These are phyloP conservation scores for Dioscorea cayenensis DNA, from an alignment of 116 monocot genomes.

Conservation along the genomic window DNA sequence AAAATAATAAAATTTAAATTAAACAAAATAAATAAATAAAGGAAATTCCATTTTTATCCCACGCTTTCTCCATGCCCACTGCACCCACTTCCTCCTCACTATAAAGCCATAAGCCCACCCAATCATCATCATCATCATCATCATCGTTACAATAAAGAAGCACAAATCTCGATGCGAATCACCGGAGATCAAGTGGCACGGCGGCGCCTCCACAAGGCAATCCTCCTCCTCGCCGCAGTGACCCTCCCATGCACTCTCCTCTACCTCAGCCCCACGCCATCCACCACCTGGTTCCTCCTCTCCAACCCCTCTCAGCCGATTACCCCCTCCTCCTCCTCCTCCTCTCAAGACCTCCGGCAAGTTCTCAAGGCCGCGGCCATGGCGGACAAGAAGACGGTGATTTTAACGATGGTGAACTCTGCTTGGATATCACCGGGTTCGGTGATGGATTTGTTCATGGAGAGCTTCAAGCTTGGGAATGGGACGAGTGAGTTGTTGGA, in stretches of 20 bases:
- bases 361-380: conserved; percentile 60
- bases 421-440: conserved; percentile 45
- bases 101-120: too few relatives aligned
- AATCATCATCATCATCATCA: too few relatives aligned
- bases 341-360: conserved; percentile 13
- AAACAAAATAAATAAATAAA: too few relatives aligned
- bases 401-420: conserved; percentile 47
- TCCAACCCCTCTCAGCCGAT: background rate
- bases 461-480: conserved; percentile 53
- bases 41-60: too few relatives aligned
- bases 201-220: background rate
- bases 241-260: background rate
- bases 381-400: conserved; percentile 40
- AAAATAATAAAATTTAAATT: too few relatives aligned
- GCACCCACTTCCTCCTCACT: too few relatives aligned
- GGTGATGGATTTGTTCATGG: conserved; percentile 52
- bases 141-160: too few relatives aligned
- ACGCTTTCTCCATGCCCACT: too few relatives aligned
- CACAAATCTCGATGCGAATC: background rate
- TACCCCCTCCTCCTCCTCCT: too few relatives aligned
- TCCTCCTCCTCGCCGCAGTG: background rate
- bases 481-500: conserved; percentile 35
- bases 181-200: background rate
- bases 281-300: background rate
- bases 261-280: background rate